Evolutionary conservation across 352 stramenopile species (phyloP).

Genomic region (Phytophthora agathidicida): DNA sequence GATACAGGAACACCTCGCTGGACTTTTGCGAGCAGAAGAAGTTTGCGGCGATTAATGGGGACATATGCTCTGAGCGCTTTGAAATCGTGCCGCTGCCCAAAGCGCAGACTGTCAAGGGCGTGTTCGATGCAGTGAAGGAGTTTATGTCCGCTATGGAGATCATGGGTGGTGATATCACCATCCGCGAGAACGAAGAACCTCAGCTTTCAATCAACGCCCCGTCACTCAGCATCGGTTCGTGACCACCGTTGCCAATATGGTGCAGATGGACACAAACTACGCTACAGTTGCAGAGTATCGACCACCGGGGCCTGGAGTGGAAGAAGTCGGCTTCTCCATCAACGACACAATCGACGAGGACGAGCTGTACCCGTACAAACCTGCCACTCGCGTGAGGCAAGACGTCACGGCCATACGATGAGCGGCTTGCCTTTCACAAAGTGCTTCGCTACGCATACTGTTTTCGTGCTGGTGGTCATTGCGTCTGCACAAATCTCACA

Average conservation of each 20-base stretch:
- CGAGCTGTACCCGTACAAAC: conserved; percentile 44
- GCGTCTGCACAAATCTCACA: no score
- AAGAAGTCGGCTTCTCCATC: conserved; percentile 35
- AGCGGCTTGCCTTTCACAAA: no score
- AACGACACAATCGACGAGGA: conserved; percentile 48
- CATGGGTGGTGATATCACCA: conserved; percentile 45
- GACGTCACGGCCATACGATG: conserved; percentile 35
- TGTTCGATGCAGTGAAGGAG: conserved; percentile 46
- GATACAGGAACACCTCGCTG: conserved; percentile 27
- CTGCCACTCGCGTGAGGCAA: conserved; percentile 30
- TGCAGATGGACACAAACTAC: conserved; percentile 48
- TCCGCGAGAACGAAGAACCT: conserved; percentile 55
- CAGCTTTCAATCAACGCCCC: no score
- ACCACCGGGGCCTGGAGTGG: conserved; percentile 4
- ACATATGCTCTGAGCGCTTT: conserved; percentile 44
- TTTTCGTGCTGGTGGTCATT: no score
- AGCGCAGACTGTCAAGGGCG: conserved; percentile 26
- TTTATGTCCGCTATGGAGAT: conserved; percentile 61
- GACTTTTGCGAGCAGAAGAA: conserved; percentile 47
- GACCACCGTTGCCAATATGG: conserved; percentile 27
- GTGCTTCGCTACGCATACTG: no score
- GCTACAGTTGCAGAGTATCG: conserved; percentile 42
- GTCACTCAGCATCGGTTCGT: conserved; percentile 44
- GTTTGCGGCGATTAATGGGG: conserved; percentile 38
- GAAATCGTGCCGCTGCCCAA: conserved; percentile 48